These are phyloP conservation scores for Coriaria nepalensis DNA, from an alignment of 306 rosid species.

Conservation along the genomic window DNA sequence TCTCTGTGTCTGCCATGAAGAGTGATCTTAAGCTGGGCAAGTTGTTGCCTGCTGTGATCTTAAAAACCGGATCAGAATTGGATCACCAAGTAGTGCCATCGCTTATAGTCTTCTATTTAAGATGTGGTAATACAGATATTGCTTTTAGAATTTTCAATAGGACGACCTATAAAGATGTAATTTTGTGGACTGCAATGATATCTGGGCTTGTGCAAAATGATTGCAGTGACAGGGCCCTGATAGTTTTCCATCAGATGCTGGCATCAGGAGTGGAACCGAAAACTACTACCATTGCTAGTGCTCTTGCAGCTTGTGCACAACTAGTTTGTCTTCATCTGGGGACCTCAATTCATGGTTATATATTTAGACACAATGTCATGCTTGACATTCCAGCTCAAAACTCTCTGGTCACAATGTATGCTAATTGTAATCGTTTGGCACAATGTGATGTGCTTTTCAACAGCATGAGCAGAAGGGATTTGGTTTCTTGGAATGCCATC, in stretches of 20 bases:
- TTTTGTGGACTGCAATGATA: constrained; percentile 17
- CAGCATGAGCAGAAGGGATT: constrained; percentile 11
- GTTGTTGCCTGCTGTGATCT: constrained; percentile 8
- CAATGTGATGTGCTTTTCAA: constrained; percentile 11
- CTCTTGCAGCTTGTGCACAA: constrained; percentile 17
- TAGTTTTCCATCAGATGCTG: constrained; percentile 12
- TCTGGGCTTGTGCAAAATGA: constrained; percentile 15
- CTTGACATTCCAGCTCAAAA: constrained; percentile 16
- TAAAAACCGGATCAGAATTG: constrained; percentile 1
- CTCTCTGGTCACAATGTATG: constrained; percentile 16
- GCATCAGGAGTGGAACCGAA: constrained; percentile 5
- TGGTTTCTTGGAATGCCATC: constrained; percentile 19
- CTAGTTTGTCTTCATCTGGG: constrained; percentile 7
- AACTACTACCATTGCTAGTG: constrained; percentile 11
- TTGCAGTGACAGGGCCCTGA: constrained; percentile 9
- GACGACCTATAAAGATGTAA: constrained; percentile 4
- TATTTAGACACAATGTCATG: constrained; percentile 12
- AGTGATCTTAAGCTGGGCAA: constrained; percentile 9
- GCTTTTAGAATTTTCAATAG: constrained; percentile 2
- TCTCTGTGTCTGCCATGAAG: constrained; percentile 10
- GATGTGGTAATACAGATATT: constrained; percentile 1
- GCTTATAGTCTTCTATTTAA: constrained; percentile 10
- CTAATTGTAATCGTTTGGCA: constrained; percentile 8
- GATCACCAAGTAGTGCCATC: constrained; percentile 13
- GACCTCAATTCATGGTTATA: constrained; percentile 11